Percentiles rank a stretch among this genome's conserved stretches.
Conservation (phyloP, 2,329 filamentous ascomycete species). For the Pestalotiopsis sp. region DNA sequence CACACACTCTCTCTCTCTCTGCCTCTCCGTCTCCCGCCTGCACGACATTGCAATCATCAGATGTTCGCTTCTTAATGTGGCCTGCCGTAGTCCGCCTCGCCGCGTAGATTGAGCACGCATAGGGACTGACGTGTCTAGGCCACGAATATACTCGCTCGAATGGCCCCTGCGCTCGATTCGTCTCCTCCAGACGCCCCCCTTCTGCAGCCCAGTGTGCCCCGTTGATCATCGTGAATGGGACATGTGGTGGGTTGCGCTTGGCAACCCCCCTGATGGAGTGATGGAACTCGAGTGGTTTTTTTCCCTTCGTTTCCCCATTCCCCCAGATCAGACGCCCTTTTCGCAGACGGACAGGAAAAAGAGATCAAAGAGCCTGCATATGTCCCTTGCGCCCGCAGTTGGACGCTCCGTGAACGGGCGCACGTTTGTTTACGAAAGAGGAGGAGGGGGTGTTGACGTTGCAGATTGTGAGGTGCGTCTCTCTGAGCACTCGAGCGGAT, state of each 20-base stretch:
- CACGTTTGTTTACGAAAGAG: not conserved
- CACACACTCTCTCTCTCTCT: not conserved
- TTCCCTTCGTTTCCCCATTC: not conserved
- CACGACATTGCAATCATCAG: not conserved
- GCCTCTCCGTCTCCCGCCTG: not conserved
- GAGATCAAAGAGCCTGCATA: not conserved
- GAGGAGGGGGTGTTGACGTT: not conserved
- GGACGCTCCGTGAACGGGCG: not conserved
- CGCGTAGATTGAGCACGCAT: slow-evolving; percentile 1
- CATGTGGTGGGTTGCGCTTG: slow-evolving; percentile 2
- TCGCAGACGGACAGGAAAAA: not conserved
- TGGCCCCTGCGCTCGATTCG: not conserved
- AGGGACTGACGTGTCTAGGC: slow-evolving; percentile 7
- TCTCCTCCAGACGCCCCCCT: not conserved
- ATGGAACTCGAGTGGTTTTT: not conserved
- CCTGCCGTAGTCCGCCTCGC: not conserved
- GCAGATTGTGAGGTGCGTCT: slow-evolving; percentile 13
- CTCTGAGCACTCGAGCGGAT: not conserved
- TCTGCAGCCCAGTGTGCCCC: not conserved
- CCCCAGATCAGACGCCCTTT: not conserved
- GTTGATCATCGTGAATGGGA: not conserved
- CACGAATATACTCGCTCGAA: not conserved
- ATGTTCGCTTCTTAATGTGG: not conserved
- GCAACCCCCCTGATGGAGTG: not conserved
- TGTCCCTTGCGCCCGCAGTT: not conserved